phyloP scores from a whole-genome alignment of 2,329 filamentous ascomycete genomes.

The Hirsutella thompsonii region DNA sequence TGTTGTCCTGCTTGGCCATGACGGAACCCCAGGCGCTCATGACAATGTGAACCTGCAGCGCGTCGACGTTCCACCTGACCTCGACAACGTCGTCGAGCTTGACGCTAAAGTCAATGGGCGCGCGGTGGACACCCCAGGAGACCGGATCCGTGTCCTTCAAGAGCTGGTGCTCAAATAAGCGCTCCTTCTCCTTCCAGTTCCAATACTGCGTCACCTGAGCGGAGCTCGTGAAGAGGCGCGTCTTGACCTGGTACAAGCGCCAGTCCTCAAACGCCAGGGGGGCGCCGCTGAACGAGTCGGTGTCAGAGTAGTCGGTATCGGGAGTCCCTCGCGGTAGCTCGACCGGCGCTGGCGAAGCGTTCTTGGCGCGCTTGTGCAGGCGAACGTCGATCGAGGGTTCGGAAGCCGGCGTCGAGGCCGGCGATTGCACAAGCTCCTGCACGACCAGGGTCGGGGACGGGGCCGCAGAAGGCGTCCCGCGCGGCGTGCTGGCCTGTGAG shows the following conservation, averaged over 20 bases:
- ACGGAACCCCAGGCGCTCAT: constrained; percentile 17
- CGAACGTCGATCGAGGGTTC: not conserved
- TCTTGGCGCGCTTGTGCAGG: constrained; percentile 11
- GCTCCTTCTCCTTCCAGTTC: constrained; percentile 31
- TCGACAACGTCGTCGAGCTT: constrained; percentile 31
- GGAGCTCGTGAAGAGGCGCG: constrained; percentile 30
- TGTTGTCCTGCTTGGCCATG: constrained; percentile 15
- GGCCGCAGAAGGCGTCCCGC: constrained; percentile 13
- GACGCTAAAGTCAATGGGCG: constrained; percentile 37
- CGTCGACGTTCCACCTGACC: constrained; percentile 29
- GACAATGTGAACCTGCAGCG: constrained; percentile 27
- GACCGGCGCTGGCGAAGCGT: constrained; percentile 7
- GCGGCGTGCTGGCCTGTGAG: constrained; percentile 14
- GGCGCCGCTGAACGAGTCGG: constrained; percentile 35
- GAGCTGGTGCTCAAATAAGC: constrained; percentile 39
- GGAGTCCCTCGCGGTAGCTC: constrained; percentile 24
- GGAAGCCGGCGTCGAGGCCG: not conserved
- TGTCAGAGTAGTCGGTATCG: constrained; percentile 34
- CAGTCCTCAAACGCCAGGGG: constrained; percentile 33
- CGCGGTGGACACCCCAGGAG: constrained; percentile 35
- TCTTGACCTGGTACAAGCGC: constrained; percentile 39
- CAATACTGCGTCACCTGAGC: constrained; percentile 40
- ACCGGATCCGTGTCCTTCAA: constrained; percentile 29
- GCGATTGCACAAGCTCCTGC: constrained; percentile 5
- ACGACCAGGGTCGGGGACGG: constrained; percentile 12